Evolutionary conservation across 192 early-diverging fungal species (phyloP), one percentile per base, ranked within the genome.

Genomic region (Tieghemiomyces parasiticus): DNA sequence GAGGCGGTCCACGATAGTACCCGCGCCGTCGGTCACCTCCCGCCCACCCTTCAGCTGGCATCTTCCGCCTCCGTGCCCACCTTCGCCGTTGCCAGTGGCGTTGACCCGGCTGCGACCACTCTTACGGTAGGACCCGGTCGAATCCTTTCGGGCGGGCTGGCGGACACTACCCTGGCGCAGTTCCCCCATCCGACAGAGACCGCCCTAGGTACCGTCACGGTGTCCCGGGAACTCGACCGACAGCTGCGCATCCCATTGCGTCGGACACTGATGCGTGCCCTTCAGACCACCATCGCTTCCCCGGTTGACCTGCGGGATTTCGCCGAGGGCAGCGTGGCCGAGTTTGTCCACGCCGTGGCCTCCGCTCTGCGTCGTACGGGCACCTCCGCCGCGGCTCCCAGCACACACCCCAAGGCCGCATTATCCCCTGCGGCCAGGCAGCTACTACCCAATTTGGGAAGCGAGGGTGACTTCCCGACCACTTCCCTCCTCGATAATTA

Each of bases 171-270:
- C 1, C 50, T 52, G 26, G 16, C 20, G 50, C 16, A 30, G n/a
- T 58, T n/a, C 19, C 33, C 33, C 32, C 13, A 31, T 19, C 19
- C 19, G 0, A n/a, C 35, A 34, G 24, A 16, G 16, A 35, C 33
- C 19, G 35, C 33, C 10, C n/a, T 19, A 0, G 35, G 55, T 22
- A 25, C 32, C 8, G n/a, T 58, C 34, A 16, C 34, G 20, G 55
- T 58, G 35, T 20, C 34, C 3, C 28, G 32, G 20, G 55, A 58
- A 35, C 20, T 58, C 16, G 13, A 58, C 19, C 55, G 55, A 20
- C 55, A 58, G 55, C 35, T 58, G 1, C n/a, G 34, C n/a, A n/a
- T 35, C n/a, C 55, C 55, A 2, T n/a, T 32, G 20, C 55, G 55
- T 20, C 55, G 55, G 35, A n/a, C 33, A 3, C 22, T 58, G 33